phyloP scores from a whole-genome alignment of 805 yeast species.

The Kodamaea sagamina region DNA sequence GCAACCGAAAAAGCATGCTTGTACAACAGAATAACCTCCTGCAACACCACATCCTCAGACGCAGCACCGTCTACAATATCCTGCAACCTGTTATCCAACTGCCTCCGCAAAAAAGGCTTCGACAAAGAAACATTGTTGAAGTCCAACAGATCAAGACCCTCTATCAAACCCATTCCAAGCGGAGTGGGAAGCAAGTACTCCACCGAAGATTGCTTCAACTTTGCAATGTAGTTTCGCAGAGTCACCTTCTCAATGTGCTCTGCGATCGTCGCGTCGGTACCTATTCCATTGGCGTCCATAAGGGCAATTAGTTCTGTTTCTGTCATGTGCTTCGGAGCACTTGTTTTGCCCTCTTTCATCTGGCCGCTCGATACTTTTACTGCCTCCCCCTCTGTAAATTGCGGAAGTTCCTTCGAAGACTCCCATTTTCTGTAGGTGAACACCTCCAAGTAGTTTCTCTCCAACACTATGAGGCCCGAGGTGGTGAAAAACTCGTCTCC shows the following conservation, averaged over 20 bases:
- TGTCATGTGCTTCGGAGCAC: conserved; percentile 81
- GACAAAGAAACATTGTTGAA: conserved; percentile 72
- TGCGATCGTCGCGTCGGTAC: conserved; percentile 99
- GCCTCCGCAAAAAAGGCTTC: conserved; percentile 83
- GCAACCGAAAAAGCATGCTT: conserved; percentile 52
- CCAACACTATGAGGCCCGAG: conserved; percentile 72
- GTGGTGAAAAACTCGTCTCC: conserved; percentile 72
- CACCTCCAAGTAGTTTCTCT: conserved; percentile 76
- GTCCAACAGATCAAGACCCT: conserved; percentile 81
- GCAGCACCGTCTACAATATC: conserved; percentile 67
- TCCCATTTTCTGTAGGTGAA: conserved; percentile 83
- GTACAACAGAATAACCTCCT: conserved; percentile 57
- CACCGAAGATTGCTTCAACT: conserved; percentile 37
- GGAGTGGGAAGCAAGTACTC: conserved; percentile 70
- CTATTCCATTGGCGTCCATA: conserved; percentile 97
- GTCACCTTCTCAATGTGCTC: conserved; percentile 89
- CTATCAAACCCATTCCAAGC: conserved; percentile 83
- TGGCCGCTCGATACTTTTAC: conserved; percentile 58
- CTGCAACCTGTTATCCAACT: conserved; percentile 66
- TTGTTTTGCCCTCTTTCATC: conserved; percentile 72
- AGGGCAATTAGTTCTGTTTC: conserved; percentile 89
- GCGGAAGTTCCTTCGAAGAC: conserved; percentile 63
- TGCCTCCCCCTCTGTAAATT: conserved; percentile 55
- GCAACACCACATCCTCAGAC: conserved; percentile 54
- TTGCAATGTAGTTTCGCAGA: conserved; percentile 64